These are phyloP conservation scores for Aotearoamyces nothofagi DNA, from an alignment of 2,329 filamentous ascomycete species.

Conservation along the genomic window DNA sequence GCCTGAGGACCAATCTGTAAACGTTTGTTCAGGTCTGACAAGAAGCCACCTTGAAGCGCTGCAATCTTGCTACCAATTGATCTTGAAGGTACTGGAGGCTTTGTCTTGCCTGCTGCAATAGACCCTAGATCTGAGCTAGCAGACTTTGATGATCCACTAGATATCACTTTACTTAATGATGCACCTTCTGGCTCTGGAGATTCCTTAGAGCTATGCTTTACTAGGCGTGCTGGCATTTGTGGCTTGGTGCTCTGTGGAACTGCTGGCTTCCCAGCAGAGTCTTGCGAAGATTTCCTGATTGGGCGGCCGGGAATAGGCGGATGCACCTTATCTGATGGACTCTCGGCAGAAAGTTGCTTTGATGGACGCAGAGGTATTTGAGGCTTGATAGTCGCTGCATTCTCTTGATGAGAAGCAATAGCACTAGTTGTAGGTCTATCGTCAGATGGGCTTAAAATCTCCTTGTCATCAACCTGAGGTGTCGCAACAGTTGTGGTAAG, in stretches of 20 bases:
- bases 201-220: conserved; percentile 34
- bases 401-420: conserved; percentile 17
- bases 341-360: conserved; percentile 18
- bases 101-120: conserved; percentile 45
- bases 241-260: conserved; percentile 43
- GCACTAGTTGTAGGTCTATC: conserved; percentile 17
- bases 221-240: conserved; percentile 43
- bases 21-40: conserved; percentile 84
- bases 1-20: conserved; percentile 74
- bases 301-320: conserved; percentile 16
- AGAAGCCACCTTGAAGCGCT: conserved; percentile 77
- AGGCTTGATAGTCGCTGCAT: conserved; percentile 25
- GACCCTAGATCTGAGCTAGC: conserved; percentile 24
- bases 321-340: conserved; percentile 14
- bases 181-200: conserved; percentile 18
- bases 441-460: conserved; percentile 25
- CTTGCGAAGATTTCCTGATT: conserved; percentile 2
- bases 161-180: conserved; percentile 12
- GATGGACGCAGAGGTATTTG: conserved; percentile 39
- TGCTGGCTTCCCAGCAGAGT: conserved; percentile 22
- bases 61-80: conserved; percentile 79
- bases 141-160: conserved; percentile 18
- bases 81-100: conserved; percentile 68
- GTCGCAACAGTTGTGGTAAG: conserved; percentile 59
- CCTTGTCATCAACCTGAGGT: conserved; percentile 31